Evolutionary conservation across 1,284 basidiomycete genomes (phyloP).

Genomic region (Phaffia rhodozyma): DNA sequence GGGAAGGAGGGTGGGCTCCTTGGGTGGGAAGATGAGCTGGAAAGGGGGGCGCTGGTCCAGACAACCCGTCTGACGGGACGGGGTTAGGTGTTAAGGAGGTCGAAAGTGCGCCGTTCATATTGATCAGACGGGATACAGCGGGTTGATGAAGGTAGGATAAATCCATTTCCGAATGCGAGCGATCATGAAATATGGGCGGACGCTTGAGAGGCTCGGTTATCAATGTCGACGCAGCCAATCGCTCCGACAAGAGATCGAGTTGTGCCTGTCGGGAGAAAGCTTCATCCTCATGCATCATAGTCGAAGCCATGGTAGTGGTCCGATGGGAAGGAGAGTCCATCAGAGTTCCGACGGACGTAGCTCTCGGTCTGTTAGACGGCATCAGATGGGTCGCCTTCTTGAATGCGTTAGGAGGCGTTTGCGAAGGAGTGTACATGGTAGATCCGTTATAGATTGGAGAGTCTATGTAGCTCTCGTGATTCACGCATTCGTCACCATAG

Average conservation of each 20-base stretch:
- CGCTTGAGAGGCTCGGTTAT: background rate
- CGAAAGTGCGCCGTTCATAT: slow-evolving; percentile 36
- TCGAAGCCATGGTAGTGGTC: background rate
- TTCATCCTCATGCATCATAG: slow-evolving; percentile 25
- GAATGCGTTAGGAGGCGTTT: slow-evolving; percentile 47
- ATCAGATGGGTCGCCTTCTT: slow-evolving; percentile 52
- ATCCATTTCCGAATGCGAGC: too few species aligned
- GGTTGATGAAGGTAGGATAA: background rate
- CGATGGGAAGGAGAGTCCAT: slow-evolving; percentile 45
- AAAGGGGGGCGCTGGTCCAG: slow-evolving; percentile 2
- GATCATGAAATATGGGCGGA: slow-evolving; percentile 27
- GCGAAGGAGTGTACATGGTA: slow-evolving; percentile 8
- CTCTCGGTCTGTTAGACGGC: slow-evolving; percentile 56
- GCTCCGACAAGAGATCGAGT: slow-evolving; percentile 9
- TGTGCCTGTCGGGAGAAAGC: slow-evolving; percentile 28
- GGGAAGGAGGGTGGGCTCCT: slow-evolving; percentile 64
- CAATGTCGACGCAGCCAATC: too few species aligned
- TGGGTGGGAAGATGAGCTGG: slow-evolving; percentile 18
- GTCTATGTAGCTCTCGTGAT: slow-evolving; percentile 37
- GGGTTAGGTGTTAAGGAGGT: slow-evolving; percentile 4
- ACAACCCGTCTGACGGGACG: background rate
- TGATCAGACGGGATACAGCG: slow-evolving; percentile 46
- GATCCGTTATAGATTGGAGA: slow-evolving; percentile 18
- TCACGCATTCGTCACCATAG: slow-evolving; percentile 53
- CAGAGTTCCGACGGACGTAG: slow-evolving; percentile 81